phyloP scores from a whole-genome alignment of 306 rosid genomes.

The Pyrus pyrifolia region DNA sequence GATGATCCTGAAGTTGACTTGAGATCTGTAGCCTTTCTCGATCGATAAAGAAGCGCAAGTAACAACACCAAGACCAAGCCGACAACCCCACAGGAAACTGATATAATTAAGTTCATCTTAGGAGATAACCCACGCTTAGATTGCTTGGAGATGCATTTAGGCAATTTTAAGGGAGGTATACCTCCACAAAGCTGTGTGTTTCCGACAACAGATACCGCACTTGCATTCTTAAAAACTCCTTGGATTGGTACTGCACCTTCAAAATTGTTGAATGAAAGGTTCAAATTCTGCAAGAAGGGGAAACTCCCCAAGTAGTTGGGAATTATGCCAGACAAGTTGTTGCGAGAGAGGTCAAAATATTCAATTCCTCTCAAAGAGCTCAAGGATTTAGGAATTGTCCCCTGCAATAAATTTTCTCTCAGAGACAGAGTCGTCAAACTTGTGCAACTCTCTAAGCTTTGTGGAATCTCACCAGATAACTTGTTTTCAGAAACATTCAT shows the following conservation, averaged over 20 bases:
- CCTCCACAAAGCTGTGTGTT: conserved; percentile 13
- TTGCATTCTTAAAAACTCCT: conserved; percentile 25
- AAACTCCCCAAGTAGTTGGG: no score
- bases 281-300: no score
- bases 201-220: conserved; percentile 6
- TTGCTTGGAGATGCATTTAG: neutral
- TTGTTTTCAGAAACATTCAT: no score
- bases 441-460: no score
- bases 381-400: no score
- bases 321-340: no score
- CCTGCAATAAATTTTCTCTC: no score
- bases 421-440: no score
- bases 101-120: neutral
- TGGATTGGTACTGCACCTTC: neutral
- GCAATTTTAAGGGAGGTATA: neutral
- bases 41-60: neutral
- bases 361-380: no score
- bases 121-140: neutral
- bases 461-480: no score
- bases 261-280: no score
- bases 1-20: neutral
- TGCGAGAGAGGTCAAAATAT: no score
- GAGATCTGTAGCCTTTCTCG: neutral
- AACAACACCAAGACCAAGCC: neutral
- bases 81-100: neutral